Evolutionary conservation across 2,329 filamentous ascomycete species (phyloP).

Genomic region (Iodosphaeria phyllophila): DNA sequence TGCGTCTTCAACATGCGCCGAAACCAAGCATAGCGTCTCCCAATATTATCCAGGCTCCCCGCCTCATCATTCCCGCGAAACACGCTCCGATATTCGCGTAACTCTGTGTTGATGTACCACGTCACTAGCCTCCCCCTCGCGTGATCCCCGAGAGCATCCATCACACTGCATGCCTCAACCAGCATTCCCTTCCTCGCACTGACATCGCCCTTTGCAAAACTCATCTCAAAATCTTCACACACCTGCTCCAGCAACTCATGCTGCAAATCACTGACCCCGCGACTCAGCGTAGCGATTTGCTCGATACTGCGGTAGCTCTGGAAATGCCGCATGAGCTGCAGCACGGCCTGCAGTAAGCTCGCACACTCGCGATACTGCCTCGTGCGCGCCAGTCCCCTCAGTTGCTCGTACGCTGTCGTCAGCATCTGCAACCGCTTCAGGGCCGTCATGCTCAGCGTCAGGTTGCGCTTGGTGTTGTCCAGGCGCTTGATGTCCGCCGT

Average conservation of each 20-base stretch:
- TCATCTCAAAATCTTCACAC: slow-evolving; percentile 96
- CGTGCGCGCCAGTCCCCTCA: slow-evolving; percentile 63
- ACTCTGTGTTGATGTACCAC: slow-evolving; percentile 96
- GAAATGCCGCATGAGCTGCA: slow-evolving; percentile 97
- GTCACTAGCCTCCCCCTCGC: slow-evolving; percentile 68
- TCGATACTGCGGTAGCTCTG: slow-evolving; percentile 96
- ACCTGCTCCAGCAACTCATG: slow-evolving; percentile 86
- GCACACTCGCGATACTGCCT: slow-evolving; percentile 92
- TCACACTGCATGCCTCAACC: slow-evolving; percentile 76
- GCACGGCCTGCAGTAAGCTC: slow-evolving; percentile 78
- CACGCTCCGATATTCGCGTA: slow-evolving; percentile 87
- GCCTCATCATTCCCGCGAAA: slow-evolving; percentile 95
- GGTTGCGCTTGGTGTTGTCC: slow-evolving; percentile 89
- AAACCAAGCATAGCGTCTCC: slow-evolving; percentile 89
- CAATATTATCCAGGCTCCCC: slow-evolving; percentile 90
- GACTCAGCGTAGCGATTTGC: slow-evolving; percentile 84
- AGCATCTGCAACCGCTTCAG: slow-evolving; percentile 96
- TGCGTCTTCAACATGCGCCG: slow-evolving; percentile 89
- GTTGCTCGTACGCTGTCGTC: slow-evolving; percentile 95
- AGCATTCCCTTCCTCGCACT: slow-evolving; percentile 49
- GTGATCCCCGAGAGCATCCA: slow-evolving; percentile 83
- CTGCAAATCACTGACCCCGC: slow-evolving; percentile 86
- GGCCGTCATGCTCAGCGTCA: slow-evolving; percentile 94
- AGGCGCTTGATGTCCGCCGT: slow-evolving; percentile 96
- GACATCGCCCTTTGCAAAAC: slow-evolving; percentile 79